phyloP scores from a whole-genome alignment of 2,329 filamentous ascomycete species.

The Xylaria sp. region DNA sequence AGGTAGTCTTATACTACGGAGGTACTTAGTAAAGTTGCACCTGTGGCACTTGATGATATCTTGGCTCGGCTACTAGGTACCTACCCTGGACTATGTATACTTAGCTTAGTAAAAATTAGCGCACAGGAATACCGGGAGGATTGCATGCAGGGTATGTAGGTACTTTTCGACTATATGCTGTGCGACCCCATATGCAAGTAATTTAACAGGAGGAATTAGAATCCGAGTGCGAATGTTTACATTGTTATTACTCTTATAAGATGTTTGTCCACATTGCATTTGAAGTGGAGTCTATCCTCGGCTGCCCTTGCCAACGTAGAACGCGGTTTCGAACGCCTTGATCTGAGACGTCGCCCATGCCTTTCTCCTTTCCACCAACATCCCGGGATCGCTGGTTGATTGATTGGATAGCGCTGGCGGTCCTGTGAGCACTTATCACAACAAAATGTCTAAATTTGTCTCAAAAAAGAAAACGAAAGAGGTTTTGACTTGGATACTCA shows the following conservation, averaged over 20 bases:
- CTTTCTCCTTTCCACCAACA: not conserved
- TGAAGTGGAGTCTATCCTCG: not conserved
- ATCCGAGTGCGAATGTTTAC: not conserved
- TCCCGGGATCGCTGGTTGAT: not conserved
- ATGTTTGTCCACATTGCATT: not conserved
- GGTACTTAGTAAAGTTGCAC: not conserved
- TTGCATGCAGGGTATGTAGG: not conserved
- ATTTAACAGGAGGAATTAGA: not conserved
- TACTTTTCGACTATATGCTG: not conserved
- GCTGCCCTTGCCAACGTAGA: conserved; percentile 1
- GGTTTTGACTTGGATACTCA: too few relatives aligned
- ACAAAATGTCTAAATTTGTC: not conserved
- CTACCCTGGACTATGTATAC: too few relatives aligned
- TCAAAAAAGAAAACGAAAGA: too few relatives aligned
- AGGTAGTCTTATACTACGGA: not conserved
- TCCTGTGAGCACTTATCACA: not conserved
- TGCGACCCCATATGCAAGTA: not conserved
- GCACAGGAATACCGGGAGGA: not conserved
- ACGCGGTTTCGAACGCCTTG: conserved; percentile 18
- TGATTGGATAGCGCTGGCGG: conserved; percentile 7
- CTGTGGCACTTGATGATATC: not conserved
- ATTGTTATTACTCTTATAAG: not conserved
- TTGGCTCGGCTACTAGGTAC: not conserved
- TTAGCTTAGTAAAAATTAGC: too few relatives aligned
- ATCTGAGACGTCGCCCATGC: conserved; percentile 22